Evolutionary conservation across 805 yeast species (phyloP).

Genomic region (Blastobotrys peoriensis): DNA sequence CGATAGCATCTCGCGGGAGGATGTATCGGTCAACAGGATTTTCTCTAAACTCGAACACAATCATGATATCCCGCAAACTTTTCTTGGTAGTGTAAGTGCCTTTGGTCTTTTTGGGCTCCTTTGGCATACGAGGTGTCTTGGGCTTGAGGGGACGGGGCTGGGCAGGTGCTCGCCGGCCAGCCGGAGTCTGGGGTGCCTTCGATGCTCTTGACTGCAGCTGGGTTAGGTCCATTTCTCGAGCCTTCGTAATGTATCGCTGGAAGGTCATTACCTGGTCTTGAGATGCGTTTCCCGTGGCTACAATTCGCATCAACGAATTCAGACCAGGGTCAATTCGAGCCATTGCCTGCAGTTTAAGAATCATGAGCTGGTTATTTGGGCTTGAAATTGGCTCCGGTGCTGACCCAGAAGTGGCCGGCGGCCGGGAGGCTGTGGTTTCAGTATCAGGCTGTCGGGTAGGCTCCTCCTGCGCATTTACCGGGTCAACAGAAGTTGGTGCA

Average conservation of each 20-base stretch:
- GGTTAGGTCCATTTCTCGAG: conserved; percentile 40
- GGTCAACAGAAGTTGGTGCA: no score
- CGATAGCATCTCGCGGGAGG: conserved; percentile 69
- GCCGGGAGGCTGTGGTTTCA: not conserved
- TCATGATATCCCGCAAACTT: conserved; percentile 59
- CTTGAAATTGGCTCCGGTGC: conserved; percentile 10
- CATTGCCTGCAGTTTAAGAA: conserved; percentile 73
- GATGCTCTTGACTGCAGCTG: not conserved
- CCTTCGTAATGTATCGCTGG: conserved; percentile 73
- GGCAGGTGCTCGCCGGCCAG: not conserved
- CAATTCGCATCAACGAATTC: conserved; percentile 70
- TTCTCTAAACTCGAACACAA: conserved; percentile 82
- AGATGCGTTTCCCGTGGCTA: conserved; percentile 76
- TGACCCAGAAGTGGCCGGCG: not conserved
- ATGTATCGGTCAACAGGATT: conserved; percentile 66
- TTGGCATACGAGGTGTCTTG: conserved; percentile 12
- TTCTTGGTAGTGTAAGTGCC: conserved; percentile 37
- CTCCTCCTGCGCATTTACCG: no score
- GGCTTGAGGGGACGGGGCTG: conserved; percentile 9
- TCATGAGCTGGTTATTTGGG: conserved; percentile 61
- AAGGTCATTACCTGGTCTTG: conserved; percentile 68
- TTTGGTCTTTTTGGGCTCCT: conserved; percentile 9
- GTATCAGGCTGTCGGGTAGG: no score
- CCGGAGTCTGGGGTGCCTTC: not conserved
- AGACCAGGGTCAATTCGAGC: conserved; percentile 68